Evolutionary conservation across 805 yeast genomes (phyloP), one percentile per base, ranked within the genome.

Genomic region (Nakazawaea ernobii): DNA sequence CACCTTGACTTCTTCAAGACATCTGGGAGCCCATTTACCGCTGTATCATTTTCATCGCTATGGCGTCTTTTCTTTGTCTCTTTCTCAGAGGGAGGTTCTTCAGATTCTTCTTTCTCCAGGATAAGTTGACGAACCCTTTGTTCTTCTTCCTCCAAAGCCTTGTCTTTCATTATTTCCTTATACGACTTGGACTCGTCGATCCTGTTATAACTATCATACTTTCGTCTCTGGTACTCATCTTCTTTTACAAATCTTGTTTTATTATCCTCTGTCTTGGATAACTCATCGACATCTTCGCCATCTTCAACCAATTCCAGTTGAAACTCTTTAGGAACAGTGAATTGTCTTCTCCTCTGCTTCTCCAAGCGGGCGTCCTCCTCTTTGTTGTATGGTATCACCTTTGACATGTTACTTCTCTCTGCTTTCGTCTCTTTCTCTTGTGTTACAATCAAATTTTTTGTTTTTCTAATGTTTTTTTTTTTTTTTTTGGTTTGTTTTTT

Each of bases 151-250:
- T 67, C 77, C 27, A 66, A 53, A 35, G 68, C 74, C 50, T 76
- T 59, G 43, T 65, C 58, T 45, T 60, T 66, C 68, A 68, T 65
- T n/a, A 64, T 56, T 49, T 75, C 71, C 44, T 69, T 69, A 52
- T 77, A 75, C 1, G 72, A 57, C 29, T 48, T 43, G 6, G 52
- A 44, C 2, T 38, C 50, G 17, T 46, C 56, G 26, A 42, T 43
- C 32, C 47, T 39, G 29, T 48, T 32, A 20, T 56, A 36, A 9
- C 43, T 26, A 2, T 52, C 55, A 37, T 61, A 58, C 43, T 55
- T 59, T 50, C 70, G 67, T 49, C 61, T 67, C 42, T 77, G 82
- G 56, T 79, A 82, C 5, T 70, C 75, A 39, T 67, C 64, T 53
- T 74, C 80, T 15, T 70, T 63, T 3, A 66, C 63, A 35, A 54